Base-by-base conservation (phyloP, 2,329 filamentous ascomycete genomes). In the Grosmannia serpens region DNA sequence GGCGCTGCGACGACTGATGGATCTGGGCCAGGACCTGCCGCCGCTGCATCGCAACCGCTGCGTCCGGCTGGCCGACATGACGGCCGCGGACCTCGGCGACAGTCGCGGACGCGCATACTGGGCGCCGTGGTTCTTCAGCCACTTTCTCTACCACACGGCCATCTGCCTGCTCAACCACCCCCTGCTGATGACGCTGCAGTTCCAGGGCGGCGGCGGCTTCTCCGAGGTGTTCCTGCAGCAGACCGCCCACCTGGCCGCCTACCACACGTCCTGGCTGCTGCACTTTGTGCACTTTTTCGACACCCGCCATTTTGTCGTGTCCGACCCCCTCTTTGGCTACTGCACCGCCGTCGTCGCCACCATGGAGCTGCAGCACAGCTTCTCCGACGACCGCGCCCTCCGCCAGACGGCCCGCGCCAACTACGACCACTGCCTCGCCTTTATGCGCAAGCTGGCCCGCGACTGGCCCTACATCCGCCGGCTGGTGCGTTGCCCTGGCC, bases 171-270 rank as follows among this genome's bases (percentile, higher is more conserved):
- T 57, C 8, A 57, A 57, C 49, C 57, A 58, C 44, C 57, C 57
- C 44, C 51, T 58, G 57, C 51, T 58, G n/a, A 58, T 58, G 51
- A 58, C 57, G 41, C 57, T 58, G 52, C 57, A 58, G 52, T 58
- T 58, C 44, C 57, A 58, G 57, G 51, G 24, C 57, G 57, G 29
- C 51, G 41, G 44, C 24, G 57, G 44, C 51, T 26, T 58, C 20
- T 55, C 57, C 29, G 57, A 58, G 46, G 57, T 58, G 11, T 58
- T 58, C 44, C 31, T 58, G 57, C 57, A 58, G 51, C 57, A 58
- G 57, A 55, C 57, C 9, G 44, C 52, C 11, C 52, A 58, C 38
- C 52, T 58, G 41, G 51, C 57, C 3, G 52, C 57, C 15, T 51
- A 58, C 57, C 57, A 58, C 51, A 41, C 41, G 13, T 49, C 51